Percentiles rank a stretch among this genome's conserved stretches.
phyloP scores from a whole-genome alignment of 768 basidiomycete genomes.

The Tubosaeta brunneosetosa region DNA sequence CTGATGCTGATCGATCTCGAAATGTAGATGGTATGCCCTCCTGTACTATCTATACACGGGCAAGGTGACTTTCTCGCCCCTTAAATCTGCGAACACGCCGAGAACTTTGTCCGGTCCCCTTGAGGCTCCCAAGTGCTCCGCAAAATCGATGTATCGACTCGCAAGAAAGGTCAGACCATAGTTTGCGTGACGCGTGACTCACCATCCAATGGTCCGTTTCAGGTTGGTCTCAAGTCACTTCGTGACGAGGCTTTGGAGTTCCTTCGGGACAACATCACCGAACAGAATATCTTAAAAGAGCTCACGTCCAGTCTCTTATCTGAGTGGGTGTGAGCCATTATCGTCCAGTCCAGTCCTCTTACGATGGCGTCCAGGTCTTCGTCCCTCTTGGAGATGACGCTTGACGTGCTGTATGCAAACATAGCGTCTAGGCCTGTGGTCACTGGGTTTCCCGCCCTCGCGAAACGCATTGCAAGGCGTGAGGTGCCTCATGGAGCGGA shows the following conservation, averaged over 20 bases:
- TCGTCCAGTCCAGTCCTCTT: not conserved
- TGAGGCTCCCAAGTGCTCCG: not conserved
- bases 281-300: not conserved
- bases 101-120: not conserved
- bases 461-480: constrained; percentile 5
- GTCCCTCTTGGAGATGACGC: constrained; percentile 6
- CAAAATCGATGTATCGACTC: constrained; percentile 1
- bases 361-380: not conserved
- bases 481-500: constrained; percentile 11
- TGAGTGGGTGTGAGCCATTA: not conserved
- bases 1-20: not conserved
- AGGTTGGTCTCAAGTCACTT: not conserved
- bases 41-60: not conserved
- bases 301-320: not conserved
- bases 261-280: not conserved
- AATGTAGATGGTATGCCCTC: not conserved
- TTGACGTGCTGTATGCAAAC: constrained; percentile 5
- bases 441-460: constrained; percentile 2
- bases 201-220: not conserved
- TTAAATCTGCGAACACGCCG: not conserved
- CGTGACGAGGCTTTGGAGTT: not conserved
- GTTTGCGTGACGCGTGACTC: not conserved
- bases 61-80: not conserved
- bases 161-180: not conserved
- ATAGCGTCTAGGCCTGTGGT: constrained; percentile 9